Percentiles rank a stretch among this genome's conserved stretches.
Evolutionary conservation across 371 early-diverging fungal species (phyloP).

Genomic region (Cokeromyces recurvatus): DNA sequence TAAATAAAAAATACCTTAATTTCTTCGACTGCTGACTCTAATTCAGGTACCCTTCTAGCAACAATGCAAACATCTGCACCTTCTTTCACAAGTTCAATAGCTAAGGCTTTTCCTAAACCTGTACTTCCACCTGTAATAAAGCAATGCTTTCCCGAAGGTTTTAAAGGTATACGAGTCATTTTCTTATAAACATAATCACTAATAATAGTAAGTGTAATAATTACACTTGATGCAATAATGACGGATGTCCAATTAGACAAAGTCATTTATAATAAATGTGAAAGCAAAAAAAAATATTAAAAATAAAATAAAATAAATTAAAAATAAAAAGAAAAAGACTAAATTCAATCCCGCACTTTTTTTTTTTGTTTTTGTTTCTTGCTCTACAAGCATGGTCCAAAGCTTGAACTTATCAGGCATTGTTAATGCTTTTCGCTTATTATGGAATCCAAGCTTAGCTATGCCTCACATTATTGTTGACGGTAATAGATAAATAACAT

Average conservation of each 20-base stretch:
- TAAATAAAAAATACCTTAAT: slow-evolving; percentile 42
- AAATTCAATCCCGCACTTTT: too few relatives aligned
- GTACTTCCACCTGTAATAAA: slow-evolving; percentile 93
- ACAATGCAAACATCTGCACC: slow-evolving; percentile 91
- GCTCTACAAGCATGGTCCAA: slow-evolving; percentile 61
- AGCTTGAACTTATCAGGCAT: slow-evolving; percentile 72
- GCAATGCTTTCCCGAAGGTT: slow-evolving; percentile 59
- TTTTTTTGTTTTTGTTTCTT: neutral
- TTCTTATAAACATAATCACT: slow-evolving; percentile 23
- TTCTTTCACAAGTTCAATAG: slow-evolving; percentile 61
- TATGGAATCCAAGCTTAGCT: slow-evolving; percentile 64
- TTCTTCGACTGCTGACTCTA: slow-evolving; percentile 53
- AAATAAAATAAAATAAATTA: slow-evolving; percentile 1
- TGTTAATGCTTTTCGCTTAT: slow-evolving; percentile 47
- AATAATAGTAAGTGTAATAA: slow-evolving; percentile 11
- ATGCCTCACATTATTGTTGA: slow-evolving; percentile 72
- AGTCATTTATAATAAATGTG: slow-evolving; percentile 9
- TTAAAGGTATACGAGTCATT: slow-evolving; percentile 30
- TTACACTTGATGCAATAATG: slow-evolving; percentile 27
- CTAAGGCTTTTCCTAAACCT: slow-evolving; percentile 87
- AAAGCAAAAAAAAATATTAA: neutral
- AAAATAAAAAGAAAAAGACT: neutral
- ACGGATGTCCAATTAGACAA: slow-evolving; percentile 37
- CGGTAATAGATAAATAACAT: slow-evolving; percentile 27
- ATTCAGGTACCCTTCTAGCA: slow-evolving; percentile 61